These are phyloP conservation scores for Chrysoporthe puriensis DNA, from an alignment of 2,329 filamentous ascomycete species.

Conservation along the genomic window DNA sequence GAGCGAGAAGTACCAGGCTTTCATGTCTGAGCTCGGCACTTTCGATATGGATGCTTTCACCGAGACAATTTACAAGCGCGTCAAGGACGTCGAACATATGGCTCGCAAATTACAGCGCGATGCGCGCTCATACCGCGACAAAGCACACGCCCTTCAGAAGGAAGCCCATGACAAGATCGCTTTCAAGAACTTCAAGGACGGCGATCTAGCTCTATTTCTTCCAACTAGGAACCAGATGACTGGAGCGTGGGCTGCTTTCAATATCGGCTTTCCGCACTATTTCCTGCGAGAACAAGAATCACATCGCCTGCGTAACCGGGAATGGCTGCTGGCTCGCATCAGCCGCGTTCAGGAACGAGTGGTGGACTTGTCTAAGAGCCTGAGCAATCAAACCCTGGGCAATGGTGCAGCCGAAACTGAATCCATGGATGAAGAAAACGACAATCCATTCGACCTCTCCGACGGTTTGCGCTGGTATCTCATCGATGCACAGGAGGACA, in stretches of 20 bases:
- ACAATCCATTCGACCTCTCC: conserved; percentile 95
- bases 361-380: conserved; percentile 84
- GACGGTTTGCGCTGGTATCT: conserved; percentile 96
- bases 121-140: conserved; percentile 82
- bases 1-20: conserved; percentile 73
- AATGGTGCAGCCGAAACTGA: conserved; percentile 50
- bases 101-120: conserved; percentile 94
- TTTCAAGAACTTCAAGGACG: conserved; percentile 93
- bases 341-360: conserved; percentile 89
- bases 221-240: conserved; percentile 94
- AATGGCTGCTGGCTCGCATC: conserved; percentile 97
- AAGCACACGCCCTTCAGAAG: conserved; percentile 76
- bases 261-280: conserved; percentile 95
- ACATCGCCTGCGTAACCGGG: conserved; percentile 80
- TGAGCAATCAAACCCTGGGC: conserved; percentile 49
- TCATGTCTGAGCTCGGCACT: conserved; percentile 71
- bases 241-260: conserved; percentile 97
- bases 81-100: conserved; percentile 91
- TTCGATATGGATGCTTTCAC: conserved; percentile 86
- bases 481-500: conserved; percentile 91
- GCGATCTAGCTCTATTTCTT: conserved; percentile 90
- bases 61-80: conserved; percentile 83
- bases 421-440: conserved; percentile 72
- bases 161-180: conserved; percentile 96
- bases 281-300: conserved; percentile 92